Evolutionary conservation across 2,329 filamentous ascomycete species (phyloP).

Genomic region (Clarireedia hainanense): DNA sequence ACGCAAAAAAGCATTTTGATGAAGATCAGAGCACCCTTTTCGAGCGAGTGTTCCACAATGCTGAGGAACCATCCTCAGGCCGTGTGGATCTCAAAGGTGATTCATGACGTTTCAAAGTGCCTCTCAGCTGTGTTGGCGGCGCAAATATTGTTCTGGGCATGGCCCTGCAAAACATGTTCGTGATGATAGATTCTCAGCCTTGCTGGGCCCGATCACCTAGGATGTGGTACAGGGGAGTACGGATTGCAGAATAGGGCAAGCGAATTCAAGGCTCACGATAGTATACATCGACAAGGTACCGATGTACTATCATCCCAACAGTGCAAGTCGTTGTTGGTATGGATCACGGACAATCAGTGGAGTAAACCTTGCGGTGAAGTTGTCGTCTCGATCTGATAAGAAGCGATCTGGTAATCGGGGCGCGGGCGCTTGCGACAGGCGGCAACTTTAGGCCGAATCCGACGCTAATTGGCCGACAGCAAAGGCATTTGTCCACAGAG

Average conservation of each 20-base stretch:
- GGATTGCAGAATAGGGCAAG: not conserved
- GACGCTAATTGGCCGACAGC: constrained; percentile 9
- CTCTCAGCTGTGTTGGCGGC: constrained; percentile 7
- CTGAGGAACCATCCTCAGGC: constrained; percentile 1
- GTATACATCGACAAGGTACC: not conserved
- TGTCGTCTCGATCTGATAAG: not conserved
- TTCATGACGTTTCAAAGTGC: constrained; percentile 7
- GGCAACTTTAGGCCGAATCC: not conserved
- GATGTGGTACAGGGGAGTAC: constrained; percentile 4
- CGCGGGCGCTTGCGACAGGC: constrained; percentile 5
- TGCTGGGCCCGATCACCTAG: constrained; percentile 4
- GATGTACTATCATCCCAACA: not conserved
- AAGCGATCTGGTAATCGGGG: not conserved
- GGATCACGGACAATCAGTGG: not conserved
- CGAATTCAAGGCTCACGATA: not conserved
- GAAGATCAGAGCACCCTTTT: constrained; percentile 6
- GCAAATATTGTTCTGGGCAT: not conserved
- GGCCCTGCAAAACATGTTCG: not conserved
- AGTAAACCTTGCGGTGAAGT: not conserved
- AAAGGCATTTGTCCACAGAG: constrained; percentile 2
- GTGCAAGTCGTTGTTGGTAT: not conserved
- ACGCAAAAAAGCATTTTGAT: constrained; percentile 4
- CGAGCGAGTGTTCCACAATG: constrained; percentile 2
- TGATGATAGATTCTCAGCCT: constrained; percentile 8
- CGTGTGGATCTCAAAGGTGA: constrained; percentile 2